These are phyloP conservation scores for Lichina pygmaea DNA, from an alignment of 495 filamentous ascomycete genomes.

Conservation along the genomic window DNA sequence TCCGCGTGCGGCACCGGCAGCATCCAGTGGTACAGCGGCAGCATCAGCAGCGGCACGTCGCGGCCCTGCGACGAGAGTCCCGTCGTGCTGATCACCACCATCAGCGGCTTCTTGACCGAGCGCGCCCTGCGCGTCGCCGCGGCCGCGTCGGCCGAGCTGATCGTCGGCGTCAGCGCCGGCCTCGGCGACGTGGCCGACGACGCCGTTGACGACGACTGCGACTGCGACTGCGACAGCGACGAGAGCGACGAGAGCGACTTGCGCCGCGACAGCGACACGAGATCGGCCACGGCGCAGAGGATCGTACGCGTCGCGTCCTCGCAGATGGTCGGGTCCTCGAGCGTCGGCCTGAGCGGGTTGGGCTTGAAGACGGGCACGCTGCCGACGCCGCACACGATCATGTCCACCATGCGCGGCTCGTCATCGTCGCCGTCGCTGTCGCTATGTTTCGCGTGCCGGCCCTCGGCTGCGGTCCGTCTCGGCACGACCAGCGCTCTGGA, in stretches of 20 bases:
- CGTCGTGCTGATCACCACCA: slow-evolving; percentile 25
- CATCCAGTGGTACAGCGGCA: slow-evolving; percentile 22
- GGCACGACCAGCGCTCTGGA: slow-evolving; percentile 5
- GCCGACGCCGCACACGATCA: slow-evolving; percentile 12
- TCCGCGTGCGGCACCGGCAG: slow-evolving; percentile 26
- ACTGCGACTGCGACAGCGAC: too few relatives aligned
- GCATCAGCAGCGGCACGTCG: slow-evolving; percentile 23
- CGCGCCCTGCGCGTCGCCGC: neutral
- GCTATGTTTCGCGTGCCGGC: too few relatives aligned
- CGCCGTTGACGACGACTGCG: too few relatives aligned
- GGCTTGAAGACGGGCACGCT: slow-evolving; percentile 6
- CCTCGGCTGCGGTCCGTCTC: neutral
- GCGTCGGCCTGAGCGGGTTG: slow-evolving; percentile 9
- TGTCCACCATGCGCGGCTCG: slow-evolving; percentile 6
- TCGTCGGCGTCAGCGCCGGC: slow-evolving; percentile 1
- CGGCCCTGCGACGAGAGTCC: slow-evolving; percentile 19
- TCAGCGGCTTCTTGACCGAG: slow-evolving; percentile 12
- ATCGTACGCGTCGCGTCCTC: slow-evolving; percentile 19
- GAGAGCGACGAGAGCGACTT: neutral
- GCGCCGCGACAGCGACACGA: too few relatives aligned
- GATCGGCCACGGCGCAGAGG: slow-evolving; percentile 6
- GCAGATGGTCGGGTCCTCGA: slow-evolving; percentile 32
- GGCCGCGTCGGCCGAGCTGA: neutral
- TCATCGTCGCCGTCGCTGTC: neutral
- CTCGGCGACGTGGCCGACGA: too few relatives aligned